phyloP scores from a whole-genome alignment of 2,329 filamentous ascomycete species.

The Colletotrichum viniferum region DNA sequence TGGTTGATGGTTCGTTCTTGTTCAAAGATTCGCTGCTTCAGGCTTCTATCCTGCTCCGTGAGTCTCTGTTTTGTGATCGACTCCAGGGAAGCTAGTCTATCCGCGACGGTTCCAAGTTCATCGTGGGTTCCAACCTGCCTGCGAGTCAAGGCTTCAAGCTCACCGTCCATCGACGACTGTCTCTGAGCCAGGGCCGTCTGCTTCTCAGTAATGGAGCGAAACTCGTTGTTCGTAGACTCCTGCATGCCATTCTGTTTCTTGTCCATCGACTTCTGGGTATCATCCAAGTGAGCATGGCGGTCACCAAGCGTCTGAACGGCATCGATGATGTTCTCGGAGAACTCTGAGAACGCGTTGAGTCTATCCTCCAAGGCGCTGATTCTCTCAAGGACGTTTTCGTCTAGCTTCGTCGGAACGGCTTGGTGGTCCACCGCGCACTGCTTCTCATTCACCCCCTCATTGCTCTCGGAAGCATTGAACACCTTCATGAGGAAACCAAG shows the following conservation, averaged over 20 bases:
- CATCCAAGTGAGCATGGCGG: background rate
- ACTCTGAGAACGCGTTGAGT: background rate
- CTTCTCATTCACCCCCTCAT: background rate
- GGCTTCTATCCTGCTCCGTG: background rate
- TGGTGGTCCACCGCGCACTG: background rate
- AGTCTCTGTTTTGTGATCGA: background rate
- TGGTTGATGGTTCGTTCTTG: background rate
- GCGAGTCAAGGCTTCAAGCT: background rate
- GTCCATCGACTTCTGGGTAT: background rate
- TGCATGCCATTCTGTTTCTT: background rate
- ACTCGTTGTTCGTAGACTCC: background rate
- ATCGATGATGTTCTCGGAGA: background rate
- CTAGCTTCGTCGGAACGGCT: background rate
- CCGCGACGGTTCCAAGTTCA: background rate
- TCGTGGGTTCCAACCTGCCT: background rate
- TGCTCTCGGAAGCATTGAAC: background rate
- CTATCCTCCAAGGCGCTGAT: background rate
- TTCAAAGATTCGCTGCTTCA: background rate
- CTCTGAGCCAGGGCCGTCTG: background rate
- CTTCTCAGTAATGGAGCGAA: background rate
- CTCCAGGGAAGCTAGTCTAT: background rate
- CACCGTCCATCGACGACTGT: background rate
- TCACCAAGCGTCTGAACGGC: background rate
- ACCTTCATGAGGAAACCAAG: background rate
- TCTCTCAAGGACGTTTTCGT: background rate